These are phyloP conservation scores for Sugiyamaella americana DNA, from an alignment of 805 yeast species.

Conservation along the genomic window DNA sequence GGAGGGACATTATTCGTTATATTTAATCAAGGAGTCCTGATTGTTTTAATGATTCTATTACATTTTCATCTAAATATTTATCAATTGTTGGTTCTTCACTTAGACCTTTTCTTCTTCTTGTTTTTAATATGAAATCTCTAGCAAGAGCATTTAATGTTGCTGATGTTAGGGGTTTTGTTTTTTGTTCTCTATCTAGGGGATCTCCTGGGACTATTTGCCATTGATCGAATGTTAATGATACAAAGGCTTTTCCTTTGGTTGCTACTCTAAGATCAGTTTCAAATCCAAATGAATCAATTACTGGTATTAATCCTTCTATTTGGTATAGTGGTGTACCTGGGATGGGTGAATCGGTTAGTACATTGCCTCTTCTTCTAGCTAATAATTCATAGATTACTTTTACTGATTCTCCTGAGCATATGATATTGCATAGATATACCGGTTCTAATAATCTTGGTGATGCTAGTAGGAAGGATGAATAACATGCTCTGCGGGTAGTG, in stretches of 20 bases:
- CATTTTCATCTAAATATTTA: slow-evolving; percentile 59
- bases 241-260: slow-evolving; percentile 73
- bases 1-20: background rate
- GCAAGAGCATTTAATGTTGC: slow-evolving; percentile 68
- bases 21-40: slow-evolving; percentile 37
- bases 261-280: slow-evolving; percentile 78
- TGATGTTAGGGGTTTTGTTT: slow-evolving; percentile 65
- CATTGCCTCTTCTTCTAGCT: slow-evolving; percentile 63
- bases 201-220: slow-evolving; percentile 89
- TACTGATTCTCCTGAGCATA: slow-evolving; percentile 47
- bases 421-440: slow-evolving; percentile 51
- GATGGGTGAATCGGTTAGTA: slow-evolving; percentile 45
- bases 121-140: slow-evolving; percentile 83
- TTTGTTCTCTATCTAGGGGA: slow-evolving; percentile 65
- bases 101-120: slow-evolving; percentile 82
- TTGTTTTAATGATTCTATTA: slow-evolving; percentile 48
- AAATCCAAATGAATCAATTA: slow-evolving; percentile 83
- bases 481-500: slow-evolving; percentile 76
- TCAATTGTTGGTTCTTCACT: slow-evolving; percentile 62
- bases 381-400: slow-evolving; percentile 46
- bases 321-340: slow-evolving; percentile 66
- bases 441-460: slow-evolving; percentile 82
- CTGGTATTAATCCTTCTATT: slow-evolving; percentile 67
- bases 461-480: slow-evolving; percentile 71
- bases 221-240: slow-evolving; percentile 55